Evolutionary conservation across 306 rosid genomes (phyloP).

Genomic region (Acacia confusa): DNA sequence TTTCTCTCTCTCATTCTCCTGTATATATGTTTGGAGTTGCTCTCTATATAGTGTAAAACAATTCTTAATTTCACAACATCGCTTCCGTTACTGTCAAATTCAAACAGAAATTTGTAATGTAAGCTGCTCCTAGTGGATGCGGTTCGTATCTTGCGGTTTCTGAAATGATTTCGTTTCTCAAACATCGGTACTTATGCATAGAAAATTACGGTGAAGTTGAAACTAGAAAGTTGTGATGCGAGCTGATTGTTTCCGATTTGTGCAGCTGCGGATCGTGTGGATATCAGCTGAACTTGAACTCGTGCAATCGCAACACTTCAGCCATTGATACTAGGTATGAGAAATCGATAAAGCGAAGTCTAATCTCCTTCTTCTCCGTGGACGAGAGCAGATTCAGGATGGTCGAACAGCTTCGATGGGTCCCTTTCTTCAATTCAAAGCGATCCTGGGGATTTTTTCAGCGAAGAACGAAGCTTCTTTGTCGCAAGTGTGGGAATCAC

Average conservation of each 20-base stretch:
- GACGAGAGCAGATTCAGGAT: slow-evolving; percentile 39
- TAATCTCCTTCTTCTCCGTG: slow-evolving; percentile 36
- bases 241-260: neutral
- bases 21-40: neutral
- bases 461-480: slow-evolving; percentile 37
- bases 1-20: neutral
- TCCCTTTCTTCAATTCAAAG: slow-evolving; percentile 30
- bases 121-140: neutral
- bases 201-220: neutral
- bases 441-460: slow-evolving; percentile 32
- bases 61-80: neutral
- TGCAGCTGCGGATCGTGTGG: slow-evolving; percentile 44
- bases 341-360: slow-evolving; percentile 32
- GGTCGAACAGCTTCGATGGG: slow-evolving; percentile 29
- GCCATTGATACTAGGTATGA: slow-evolving; percentile 22
- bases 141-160: neutral
- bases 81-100: neutral
- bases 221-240: neutral
- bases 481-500: slow-evolving; percentile 34
- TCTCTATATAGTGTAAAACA: neutral
- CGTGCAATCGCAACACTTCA: slow-evolving; percentile 33
- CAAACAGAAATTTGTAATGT: neutral
- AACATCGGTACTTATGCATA: neutral
- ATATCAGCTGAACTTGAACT: slow-evolving; percentile 33
- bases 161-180: neutral